Percentiles rank a stretch among this genome's conserved stretches.
These are phyloP conservation scores for Arthroderma sp. DNA, from an alignment of 2,329 filamentous ascomycete species.

Conservation along the genomic window DNA sequence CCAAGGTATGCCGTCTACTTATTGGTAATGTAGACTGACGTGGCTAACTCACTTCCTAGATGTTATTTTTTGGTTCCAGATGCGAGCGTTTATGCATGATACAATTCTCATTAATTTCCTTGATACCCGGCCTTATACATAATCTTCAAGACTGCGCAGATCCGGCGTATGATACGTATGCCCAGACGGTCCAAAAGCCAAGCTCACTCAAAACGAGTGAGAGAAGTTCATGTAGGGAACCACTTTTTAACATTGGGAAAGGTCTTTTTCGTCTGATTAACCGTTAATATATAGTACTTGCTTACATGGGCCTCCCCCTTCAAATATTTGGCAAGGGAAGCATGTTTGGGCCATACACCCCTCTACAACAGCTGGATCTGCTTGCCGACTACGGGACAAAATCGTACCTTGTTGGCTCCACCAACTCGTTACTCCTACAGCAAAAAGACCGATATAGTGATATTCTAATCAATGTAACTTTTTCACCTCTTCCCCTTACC, in stretches of 20 bases:
- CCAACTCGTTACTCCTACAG: slow-evolving; percentile 83
- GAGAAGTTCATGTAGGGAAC: slow-evolving; percentile 54
- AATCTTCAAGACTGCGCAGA: slow-evolving; percentile 92
- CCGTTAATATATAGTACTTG: slow-evolving; percentile 45
- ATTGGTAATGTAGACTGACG: neutral
- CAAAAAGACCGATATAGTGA: slow-evolving; percentile 95
- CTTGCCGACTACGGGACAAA: slow-evolving; percentile 89
- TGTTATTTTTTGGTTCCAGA: slow-evolving; percentile 96
- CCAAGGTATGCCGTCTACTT: slow-evolving; percentile 54
- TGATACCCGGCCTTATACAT: slow-evolving; percentile 84
- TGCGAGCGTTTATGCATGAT: slow-evolving; percentile 96
- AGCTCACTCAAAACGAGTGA: slow-evolving; percentile 87
- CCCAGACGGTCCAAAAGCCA: slow-evolving; percentile 60
- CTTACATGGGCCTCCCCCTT: slow-evolving; percentile 87
- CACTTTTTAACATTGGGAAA: neutral
- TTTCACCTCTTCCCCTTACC: neutral
- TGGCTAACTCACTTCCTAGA: slow-evolving; percentile 42
- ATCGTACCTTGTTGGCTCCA: slow-evolving; percentile 94
- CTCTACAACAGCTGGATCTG: slow-evolving; percentile 86
- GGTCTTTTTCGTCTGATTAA: neutral
- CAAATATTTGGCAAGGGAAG: slow-evolving; percentile 64
- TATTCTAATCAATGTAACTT: slow-evolving; percentile 66
- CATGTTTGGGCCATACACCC: slow-evolving; percentile 92
- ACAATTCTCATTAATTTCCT: slow-evolving; percentile 88
- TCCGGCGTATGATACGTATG: slow-evolving; percentile 77